Evolutionary conservation across 2,329 filamentous ascomycete genomes (phyloP).

Genomic region (Trichoderma sp.): DNA sequence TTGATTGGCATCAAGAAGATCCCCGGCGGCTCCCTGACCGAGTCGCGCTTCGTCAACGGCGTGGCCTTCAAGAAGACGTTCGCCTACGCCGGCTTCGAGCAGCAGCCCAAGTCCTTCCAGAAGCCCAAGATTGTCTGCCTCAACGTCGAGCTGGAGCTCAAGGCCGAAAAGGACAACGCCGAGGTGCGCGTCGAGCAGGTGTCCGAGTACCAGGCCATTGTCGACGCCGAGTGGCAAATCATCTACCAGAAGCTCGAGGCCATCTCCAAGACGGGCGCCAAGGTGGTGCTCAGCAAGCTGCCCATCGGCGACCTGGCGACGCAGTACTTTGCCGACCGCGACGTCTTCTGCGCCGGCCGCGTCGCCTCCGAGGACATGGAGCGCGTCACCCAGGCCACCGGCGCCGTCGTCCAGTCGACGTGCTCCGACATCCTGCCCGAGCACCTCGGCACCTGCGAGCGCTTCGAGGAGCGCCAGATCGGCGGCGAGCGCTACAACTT

Average conservation of each 20-base stretch:
- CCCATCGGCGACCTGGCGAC: slow-evolving; percentile 97
- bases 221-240: slow-evolving; percentile 99
- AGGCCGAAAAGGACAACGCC: slow-evolving; percentile 99
- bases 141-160: slow-evolving; percentile 96
- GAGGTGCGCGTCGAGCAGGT: slow-evolving; percentile 98
- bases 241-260: slow-evolving; percentile 99
- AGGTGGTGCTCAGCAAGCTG: slow-evolving; percentile 95
- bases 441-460: slow-evolving; percentile 87
- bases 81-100: slow-evolving; percentile 97
- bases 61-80: slow-evolving; percentile 99
- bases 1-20: slow-evolving; percentile 99
- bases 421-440: slow-evolving; percentile 91
- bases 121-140: slow-evolving; percentile 96
- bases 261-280: slow-evolving; percentile 88
- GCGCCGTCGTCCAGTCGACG: slow-evolving; percentile 88
- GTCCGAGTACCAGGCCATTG: slow-evolving; percentile 98
- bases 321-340: slow-evolving; percentile 95
- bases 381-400: slow-evolving; percentile 91
- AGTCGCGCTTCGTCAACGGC: slow-evolving; percentile 95
- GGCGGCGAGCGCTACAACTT: slow-evolving; percentile 98
- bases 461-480: slow-evolving; percentile 94
- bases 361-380: slow-evolving; percentile 92
- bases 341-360: slow-evolving; percentile 96
- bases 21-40: slow-evolving; percentile 90
- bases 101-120: slow-evolving; percentile 94